These are phyloP conservation scores for Whalleya microplaca DNA, from an alignment of 2,329 filamentous ascomycete genomes.

Conservation along the genomic window DNA sequence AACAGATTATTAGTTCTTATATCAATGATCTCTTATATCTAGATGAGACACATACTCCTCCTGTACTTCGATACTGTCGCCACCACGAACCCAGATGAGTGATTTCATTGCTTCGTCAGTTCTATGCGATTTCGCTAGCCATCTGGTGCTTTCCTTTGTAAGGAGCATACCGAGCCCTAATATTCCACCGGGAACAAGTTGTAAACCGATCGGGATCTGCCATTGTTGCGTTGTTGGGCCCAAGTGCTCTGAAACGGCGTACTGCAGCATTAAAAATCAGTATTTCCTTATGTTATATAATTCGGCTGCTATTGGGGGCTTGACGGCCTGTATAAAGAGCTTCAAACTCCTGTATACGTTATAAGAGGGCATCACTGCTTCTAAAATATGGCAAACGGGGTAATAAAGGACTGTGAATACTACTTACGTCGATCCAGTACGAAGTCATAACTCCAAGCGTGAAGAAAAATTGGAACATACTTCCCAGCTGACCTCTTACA, in stretches of 20 bases:
- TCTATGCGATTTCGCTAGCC: conserved; percentile 50
- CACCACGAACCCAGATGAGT: conserved; percentile 56
- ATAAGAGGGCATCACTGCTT: too few relatives aligned
- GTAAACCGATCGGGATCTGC: conserved; percentile 53
- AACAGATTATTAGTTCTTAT: not conserved
- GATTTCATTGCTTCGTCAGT: conserved; percentile 50
- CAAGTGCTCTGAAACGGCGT: conserved; percentile 47
- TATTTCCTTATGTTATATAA: too few relatives aligned
- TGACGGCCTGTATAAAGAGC: too few relatives aligned
- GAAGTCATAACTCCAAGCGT: conserved; percentile 46
- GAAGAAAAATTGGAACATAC: conserved; percentile 51
- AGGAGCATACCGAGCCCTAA: conserved; percentile 53
- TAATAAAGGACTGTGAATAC: too few relatives aligned
- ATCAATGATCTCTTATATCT: too few relatives aligned
- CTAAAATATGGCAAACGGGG: too few relatives aligned
- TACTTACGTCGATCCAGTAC: conserved; percentile 52
- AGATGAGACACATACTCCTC: conserved; percentile 35
- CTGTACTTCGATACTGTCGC: conserved; percentile 41
- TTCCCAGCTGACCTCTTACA: conserved; percentile 47
- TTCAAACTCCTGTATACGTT: too few relatives aligned
- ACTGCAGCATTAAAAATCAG: too few relatives aligned
- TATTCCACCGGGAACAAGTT: conserved; percentile 51
- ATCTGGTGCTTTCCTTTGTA: conserved; percentile 50
- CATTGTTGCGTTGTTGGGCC: conserved; percentile 47
- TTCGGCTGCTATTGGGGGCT: too few relatives aligned